Conservation (phyloP, 2,329 filamentous ascomycete species). For the Dactylonectria estremocensis region DNA sequence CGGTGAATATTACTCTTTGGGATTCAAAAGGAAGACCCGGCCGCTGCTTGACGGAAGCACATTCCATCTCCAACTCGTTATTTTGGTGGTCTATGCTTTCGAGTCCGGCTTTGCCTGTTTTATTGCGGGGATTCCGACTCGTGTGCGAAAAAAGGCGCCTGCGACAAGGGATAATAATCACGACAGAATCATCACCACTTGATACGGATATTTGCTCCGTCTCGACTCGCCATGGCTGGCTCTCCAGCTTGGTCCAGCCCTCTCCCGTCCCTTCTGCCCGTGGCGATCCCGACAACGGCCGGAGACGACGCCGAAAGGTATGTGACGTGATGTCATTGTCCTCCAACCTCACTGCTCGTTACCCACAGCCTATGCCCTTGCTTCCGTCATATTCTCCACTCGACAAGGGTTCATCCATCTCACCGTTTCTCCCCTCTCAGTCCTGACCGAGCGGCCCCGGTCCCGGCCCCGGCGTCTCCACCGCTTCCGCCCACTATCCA, state of each 20-base stretch:
- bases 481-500: slow-evolving; percentile 30
- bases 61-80: slow-evolving; percentile 9
- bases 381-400: too few species aligned
- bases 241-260: slow-evolving; percentile 32
- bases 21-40: slow-evolving; percentile 28
- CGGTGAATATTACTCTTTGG: slow-evolving; percentile 35
- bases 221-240: slow-evolving; percentile 25
- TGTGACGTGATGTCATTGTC: slow-evolving; percentile 6
- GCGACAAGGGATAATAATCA: slow-evolving; percentile 10
- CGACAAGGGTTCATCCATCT: not conserved
- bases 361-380: not conserved
- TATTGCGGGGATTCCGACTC: slow-evolving; percentile 1
- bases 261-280: slow-evolving; percentile 34
- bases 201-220: not conserved
- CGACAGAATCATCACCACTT: not conserved
- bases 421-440: slow-evolving; percentile 2
- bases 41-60: slow-evolving; percentile 8
- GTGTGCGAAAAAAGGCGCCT: not conserved
- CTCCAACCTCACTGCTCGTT: not conserved
- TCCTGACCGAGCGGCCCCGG: not conserved
- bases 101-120: not conserved
- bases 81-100: too few species aligned
- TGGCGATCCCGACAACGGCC: slow-evolving; percentile 4
- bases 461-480: slow-evolving; percentile 2
- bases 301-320: slow-evolving; percentile 27